phyloP scores from a whole-genome alignment of 257 asterid genomes.

The Ilex asprella region DNA sequence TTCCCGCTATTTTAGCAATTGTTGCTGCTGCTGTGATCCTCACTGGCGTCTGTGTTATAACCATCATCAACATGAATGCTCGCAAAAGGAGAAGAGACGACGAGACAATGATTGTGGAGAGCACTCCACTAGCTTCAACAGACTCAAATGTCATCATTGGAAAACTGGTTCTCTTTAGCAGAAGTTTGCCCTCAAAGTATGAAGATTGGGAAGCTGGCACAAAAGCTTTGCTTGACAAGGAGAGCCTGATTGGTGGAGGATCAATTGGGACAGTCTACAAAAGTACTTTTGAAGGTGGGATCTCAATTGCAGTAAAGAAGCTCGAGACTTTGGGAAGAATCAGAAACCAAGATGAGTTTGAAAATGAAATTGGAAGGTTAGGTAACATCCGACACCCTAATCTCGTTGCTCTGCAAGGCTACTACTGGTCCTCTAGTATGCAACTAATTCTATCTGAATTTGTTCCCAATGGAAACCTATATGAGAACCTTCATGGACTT shows the following conservation, averaged over 20 bases:
- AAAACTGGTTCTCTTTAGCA: conserved; percentile 79
- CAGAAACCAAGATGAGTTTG: conserved; percentile 81
- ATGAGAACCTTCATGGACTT: conserved; percentile 65
- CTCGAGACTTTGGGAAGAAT: conserved; percentile 77
- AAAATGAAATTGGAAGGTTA: conserved; percentile 68
- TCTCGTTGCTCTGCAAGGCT: conserved; percentile 74
- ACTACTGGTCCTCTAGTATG: conserved; percentile 91
- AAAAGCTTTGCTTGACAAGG: conserved; percentile 85
- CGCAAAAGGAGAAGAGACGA: conserved; percentile 45
- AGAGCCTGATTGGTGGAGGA: conserved; percentile 74
- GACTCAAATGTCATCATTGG: conserved; percentile 79
- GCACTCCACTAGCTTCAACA: conserved; percentile 70
- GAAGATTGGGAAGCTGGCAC: conserved; percentile 98
- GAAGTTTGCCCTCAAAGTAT: conserved; percentile 74
- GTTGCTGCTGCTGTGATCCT: conserved; percentile 78
- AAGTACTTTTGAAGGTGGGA: conserved; percentile 65
- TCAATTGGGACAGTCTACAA: conserved; percentile 86
- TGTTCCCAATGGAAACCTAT: conserved; percentile 59
- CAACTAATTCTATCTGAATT: conserved; percentile 65
- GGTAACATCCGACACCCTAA: conserved; percentile 65
- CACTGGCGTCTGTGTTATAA: conserved; percentile 59
- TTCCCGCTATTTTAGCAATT: conserved; percentile 67
- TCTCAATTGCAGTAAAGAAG: conserved; percentile 81
- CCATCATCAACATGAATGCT: conserved; percentile 63
- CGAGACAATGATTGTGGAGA: conserved; percentile 46